Conservation (phyloP, 2,329 filamentous ascomycete genomes). For the Ploettnerulaceae sp. region DNA sequence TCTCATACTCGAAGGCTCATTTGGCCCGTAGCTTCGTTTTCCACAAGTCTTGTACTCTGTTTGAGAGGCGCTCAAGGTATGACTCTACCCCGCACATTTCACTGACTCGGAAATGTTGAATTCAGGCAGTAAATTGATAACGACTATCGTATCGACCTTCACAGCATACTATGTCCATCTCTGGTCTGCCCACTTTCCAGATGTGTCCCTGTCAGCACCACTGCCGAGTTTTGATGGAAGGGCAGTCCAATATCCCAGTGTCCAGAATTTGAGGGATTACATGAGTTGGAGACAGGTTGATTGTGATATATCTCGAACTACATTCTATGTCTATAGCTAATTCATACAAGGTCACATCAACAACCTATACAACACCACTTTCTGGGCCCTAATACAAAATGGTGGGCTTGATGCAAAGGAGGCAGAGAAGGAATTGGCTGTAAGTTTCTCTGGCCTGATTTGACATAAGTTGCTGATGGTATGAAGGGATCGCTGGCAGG, state of each 20-base stretch:
- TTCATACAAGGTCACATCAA: constrained; percentile 76
- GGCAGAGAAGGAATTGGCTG: constrained; percentile 75
- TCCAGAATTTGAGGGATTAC: constrained; percentile 83
- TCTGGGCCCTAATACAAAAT: constrained; percentile 80
- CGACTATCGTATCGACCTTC: constrained; percentile 88
- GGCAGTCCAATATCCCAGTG: constrained; percentile 82
- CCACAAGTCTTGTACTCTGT: constrained; percentile 74
- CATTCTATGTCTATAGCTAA: constrained; percentile 7
- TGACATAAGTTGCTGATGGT: not conserved
- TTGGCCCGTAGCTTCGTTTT: constrained; percentile 71
- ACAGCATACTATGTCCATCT: constrained; percentile 82
- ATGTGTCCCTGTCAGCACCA: constrained; percentile 63
- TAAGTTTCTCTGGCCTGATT: constrained; percentile 39
- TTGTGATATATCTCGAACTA: constrained; percentile 52
- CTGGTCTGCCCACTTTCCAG: constrained; percentile 73
- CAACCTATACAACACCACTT: constrained; percentile 96
- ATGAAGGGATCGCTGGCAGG: constrained; percentile 70
- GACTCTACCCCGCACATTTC: constrained; percentile 17
- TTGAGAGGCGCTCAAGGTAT: constrained; percentile 78
- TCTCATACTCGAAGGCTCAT: not conserved
- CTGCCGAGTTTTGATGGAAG: constrained; percentile 90
- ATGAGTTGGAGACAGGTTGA: constrained; percentile 96
- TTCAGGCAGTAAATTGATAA: constrained; percentile 73
- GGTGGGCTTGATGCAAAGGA: constrained; percentile 71
- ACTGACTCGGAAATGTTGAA: constrained; percentile 12